These are phyloP conservation scores for Fusarium luffae DNA, from an alignment of 2,329 filamentous ascomycete species.

Conservation along the genomic window DNA sequence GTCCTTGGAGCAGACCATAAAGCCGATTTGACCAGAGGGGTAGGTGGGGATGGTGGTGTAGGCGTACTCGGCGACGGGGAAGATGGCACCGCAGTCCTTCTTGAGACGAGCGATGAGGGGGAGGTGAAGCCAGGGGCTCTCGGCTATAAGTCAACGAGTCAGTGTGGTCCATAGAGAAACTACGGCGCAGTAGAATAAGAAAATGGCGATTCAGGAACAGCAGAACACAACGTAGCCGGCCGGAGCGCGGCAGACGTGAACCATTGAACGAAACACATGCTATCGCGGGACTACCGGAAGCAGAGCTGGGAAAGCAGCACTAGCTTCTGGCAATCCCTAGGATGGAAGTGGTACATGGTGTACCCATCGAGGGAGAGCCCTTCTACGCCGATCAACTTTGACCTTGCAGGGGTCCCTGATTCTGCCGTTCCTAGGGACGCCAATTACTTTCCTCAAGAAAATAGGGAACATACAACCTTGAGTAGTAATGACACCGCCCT, in stretches of 20 bases:
- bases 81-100: slow-evolving; percentile 96
- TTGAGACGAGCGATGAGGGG: slow-evolving; percentile 93
- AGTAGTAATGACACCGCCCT: slow-evolving; percentile 98
- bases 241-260: slow-evolving; percentile 26
- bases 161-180: slow-evolving; percentile 25
- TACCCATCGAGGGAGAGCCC: slow-evolving; percentile 44
- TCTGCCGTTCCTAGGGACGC: slow-evolving; percentile 51
- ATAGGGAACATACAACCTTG: slow-evolving; percentile 99
- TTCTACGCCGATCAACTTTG: slow-evolving; percentile 33
- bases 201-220: slow-evolving; percentile 36
- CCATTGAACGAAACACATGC: slow-evolving; percentile 34
- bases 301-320: slow-evolving; percentile 53
- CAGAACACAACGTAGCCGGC: slow-evolving; percentile 21
- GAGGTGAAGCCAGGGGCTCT: slow-evolving; percentile 99
- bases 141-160: slow-evolving; percentile 67
- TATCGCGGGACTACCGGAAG: slow-evolving; percentile 54
- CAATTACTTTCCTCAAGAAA: slow-evolving; percentile 57
- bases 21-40: slow-evolving; percentile 98
- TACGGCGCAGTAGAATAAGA: slow-evolving; percentile 24
- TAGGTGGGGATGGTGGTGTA: slow-evolving; percentile 99
- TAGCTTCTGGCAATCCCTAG: slow-evolving; percentile 53
- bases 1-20: slow-evolving; percentile 99
- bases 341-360: slow-evolving; percentile 42
- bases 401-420: slow-evolving; percentile 37
- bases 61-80: slow-evolving; percentile 97